Percentiles rank a stretch among this genome's conserved stretches.
These are phyloP conservation scores for Suillus sp. DNA, from an alignment of 768 basidiomycete species.

Conservation along the genomic window DNA sequence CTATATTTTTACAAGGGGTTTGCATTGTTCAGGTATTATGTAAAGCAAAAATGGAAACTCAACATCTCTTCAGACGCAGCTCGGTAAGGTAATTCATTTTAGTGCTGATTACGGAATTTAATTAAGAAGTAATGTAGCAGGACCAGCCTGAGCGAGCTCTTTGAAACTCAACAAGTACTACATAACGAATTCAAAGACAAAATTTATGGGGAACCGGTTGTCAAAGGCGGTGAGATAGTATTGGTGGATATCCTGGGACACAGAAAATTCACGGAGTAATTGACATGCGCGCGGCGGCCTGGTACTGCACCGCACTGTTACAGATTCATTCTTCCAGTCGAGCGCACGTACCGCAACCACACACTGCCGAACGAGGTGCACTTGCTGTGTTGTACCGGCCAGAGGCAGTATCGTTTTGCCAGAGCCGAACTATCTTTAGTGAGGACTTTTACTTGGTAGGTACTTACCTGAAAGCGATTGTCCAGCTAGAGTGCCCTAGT, in stretches of 20 bases:
- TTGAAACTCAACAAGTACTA: neutral
- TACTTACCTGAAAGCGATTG: neutral
- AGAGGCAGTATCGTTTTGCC: neutral
- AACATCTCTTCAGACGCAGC: conserved; percentile 1
- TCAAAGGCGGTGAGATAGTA: neutral
- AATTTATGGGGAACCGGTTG: neutral
- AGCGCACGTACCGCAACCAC: neutral
- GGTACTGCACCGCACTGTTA: neutral
- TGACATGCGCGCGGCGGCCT: neutral
- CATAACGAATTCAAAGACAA: neutral
- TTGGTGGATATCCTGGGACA: neutral
- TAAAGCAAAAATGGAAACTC: neutral
- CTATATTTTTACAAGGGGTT: conserved; percentile 3
- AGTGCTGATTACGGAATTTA: neutral
- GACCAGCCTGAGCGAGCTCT: neutral
- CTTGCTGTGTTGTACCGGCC: neutral
- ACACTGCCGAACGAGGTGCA: neutral
- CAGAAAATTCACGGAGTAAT: neutral
- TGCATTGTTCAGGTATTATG: neutral
- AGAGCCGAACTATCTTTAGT: neutral
- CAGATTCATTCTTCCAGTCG: neutral
- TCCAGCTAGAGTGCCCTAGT: neutral
- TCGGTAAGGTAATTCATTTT: neutral
- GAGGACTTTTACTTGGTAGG: neutral
- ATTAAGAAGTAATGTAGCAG: neutral